Conservation (phyloP, 495 filamentous ascomycete genomes). For the Aspergillus haitiensis region DNA sequence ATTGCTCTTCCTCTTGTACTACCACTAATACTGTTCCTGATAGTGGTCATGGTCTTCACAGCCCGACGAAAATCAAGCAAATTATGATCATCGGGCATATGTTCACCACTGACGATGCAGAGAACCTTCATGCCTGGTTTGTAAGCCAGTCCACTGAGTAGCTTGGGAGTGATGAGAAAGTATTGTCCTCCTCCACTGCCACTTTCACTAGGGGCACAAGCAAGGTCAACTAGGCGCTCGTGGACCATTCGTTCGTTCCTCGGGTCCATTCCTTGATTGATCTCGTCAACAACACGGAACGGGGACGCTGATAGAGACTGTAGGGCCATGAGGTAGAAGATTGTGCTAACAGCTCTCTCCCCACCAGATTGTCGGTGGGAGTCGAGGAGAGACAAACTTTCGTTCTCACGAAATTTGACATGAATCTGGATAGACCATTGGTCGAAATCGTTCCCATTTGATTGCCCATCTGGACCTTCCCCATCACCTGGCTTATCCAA, state of each 20-base stretch:
- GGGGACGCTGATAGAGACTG: slow-evolving; percentile 91
- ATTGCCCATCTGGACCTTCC: slow-evolving; percentile 36
- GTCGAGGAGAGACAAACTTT: slow-evolving; percentile 78
- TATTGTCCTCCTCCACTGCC: slow-evolving; percentile 58
- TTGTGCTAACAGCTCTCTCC: slow-evolving; percentile 93
- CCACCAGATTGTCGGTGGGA: slow-evolving; percentile 94
- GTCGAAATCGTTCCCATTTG: slow-evolving; percentile 78
- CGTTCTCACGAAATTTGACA: slow-evolving; percentile 89
- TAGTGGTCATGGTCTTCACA: slow-evolving; percentile 33
- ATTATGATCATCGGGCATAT: slow-evolving; percentile 65
- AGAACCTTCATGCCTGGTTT: slow-evolving; percentile 88
- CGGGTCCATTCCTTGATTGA: slow-evolving; percentile 99
- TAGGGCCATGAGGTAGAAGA: slow-evolving; percentile 99
- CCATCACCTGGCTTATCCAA: slow-evolving; percentile 52
- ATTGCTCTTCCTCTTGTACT: slow-evolving; percentile 25
- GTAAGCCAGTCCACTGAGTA: slow-evolving; percentile 81
- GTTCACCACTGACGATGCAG: slow-evolving; percentile 89
- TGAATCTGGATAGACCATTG: slow-evolving; percentile 91
- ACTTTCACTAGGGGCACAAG: slow-evolving; percentile 52
- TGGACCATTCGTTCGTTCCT: slow-evolving; percentile 98
- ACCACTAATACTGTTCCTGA: slow-evolving; percentile 25
- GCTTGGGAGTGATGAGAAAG: slow-evolving; percentile 98
- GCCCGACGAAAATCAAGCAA: slow-evolving; percentile 36
- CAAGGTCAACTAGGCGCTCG: slow-evolving; percentile 92
- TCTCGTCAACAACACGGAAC: slow-evolving; percentile 99